Evolutionary conservation across 257 asterid genomes (phyloP), one percentile per base, ranked within the genome.

Genomic region (Phtheirospermum japonicum): DNA sequence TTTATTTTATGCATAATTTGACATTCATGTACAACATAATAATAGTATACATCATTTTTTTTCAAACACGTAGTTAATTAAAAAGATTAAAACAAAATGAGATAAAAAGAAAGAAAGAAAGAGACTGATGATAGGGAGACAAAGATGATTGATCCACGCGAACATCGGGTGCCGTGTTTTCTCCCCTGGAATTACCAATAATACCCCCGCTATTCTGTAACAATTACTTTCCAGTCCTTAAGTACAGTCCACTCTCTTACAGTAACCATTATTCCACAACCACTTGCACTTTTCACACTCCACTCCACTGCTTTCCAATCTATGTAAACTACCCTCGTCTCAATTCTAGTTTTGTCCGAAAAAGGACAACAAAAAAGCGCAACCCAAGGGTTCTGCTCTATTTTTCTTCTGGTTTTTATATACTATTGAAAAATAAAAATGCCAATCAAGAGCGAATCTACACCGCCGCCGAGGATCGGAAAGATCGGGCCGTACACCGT

Each of bases 401-500:
- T 17, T 13, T 16, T 32, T 7, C 55, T 19, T 2, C 7, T 26
- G 9, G 18, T 61, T 7, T 4, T 17, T 40, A 4, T 39, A n/a
- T 3, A 30, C 17, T n/a, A 14, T 57, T 33, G n/a, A 37, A 12
- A 13, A 12, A 11, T 7, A 50, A 54, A 68, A 55, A 74, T 76
- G 85, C 69, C 83, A 32, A 75, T 71, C 57, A 73, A 63, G 53
- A 58, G 50, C 11, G 85, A 71, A 70, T 59, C 59, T 5, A 70
- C 83, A 57, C 89, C 82, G 71, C 82, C 85, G 61, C 99, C 96
- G 56, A 80, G 89, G 83, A 92, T 92, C 85, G 99, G 96, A 6
- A 92, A 92, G 94, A 92, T 92, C 91, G 99, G 99, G 2, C 99
- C 99, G 6, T 92, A 92, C 82, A 92, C 97, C 14, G 99, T 92